Base-by-base conservation (phyloP, 768 basidiomycete genomes). In the Vararia minispora region DNA sequence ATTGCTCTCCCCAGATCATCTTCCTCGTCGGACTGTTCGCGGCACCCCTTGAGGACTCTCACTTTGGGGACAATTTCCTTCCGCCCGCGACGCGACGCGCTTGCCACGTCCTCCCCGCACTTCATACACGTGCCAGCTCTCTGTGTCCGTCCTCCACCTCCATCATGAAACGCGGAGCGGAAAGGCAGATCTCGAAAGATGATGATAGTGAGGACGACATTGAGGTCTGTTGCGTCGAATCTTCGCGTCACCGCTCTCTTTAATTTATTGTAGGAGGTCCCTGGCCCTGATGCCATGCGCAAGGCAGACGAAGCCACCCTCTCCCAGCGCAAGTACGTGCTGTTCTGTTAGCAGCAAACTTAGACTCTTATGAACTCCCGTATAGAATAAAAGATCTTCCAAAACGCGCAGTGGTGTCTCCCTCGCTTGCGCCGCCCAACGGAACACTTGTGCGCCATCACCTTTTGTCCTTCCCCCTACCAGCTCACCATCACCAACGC, bases 101-200 rank as follows among this genome's bases (percentile, higher is more conserved):
- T 29, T 29, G 28, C n/a, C 32, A 33, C 32, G 28, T 12, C 18
- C 32, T 21, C 18, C 16, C n/a, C 32, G 21, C 17, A 11, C 31
- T 11, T 18, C 14, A 21, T 22, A 31, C 34, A 22, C 33, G 13
- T 20, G 21, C 24, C 10, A 12, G 33, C 33, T 10, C 21, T 34
- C 11, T 33, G 7, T 24, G 22, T 34, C 27, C 33, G 20, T 18
- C 33, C 22, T 28, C 27, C 13, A 21, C 40, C 34, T 36, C 29
- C 43, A 54, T 33, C 49, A 79, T 85, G 79, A 87, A 87, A 59
- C 72, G 84, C 55, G 70, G 66, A 39, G 84, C 84, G 54, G 84
- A 86, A 36, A 71, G 60, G 43, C 79, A 88, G 49, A 52, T 88
- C 24, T 64, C 68, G 9, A 83, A 74, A 49, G 78, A 77, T 42